Evolutionary conservation across 2,329 filamentous ascomycete species (phyloP).

Genomic region (Clonostachys rosea): DNA sequence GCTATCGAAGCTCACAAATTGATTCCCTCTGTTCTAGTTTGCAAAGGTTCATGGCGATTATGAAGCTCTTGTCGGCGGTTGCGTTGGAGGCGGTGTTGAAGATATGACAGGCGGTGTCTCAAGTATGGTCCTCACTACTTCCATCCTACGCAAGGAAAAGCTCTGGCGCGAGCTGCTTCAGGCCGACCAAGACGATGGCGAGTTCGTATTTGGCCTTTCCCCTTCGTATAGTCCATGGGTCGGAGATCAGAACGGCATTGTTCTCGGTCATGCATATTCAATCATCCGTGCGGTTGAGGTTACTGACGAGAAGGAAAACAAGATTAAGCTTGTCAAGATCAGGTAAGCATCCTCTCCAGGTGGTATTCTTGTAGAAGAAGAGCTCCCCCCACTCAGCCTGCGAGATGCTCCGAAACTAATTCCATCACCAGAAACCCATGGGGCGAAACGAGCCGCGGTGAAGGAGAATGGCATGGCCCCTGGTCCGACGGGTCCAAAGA

Average conservation of each 20-base stretch:
- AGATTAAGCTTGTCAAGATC: conserved; percentile 33
- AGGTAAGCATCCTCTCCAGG: conserved; percentile 22
- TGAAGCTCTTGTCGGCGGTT: conserved; percentile 61
- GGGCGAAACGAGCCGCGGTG: conserved; percentile 42
- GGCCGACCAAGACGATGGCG: conserved; percentile 44
- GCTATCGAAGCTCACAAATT: not conserved
- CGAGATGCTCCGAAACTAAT: too few relatives aligned
- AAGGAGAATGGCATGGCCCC: conserved; percentile 63
- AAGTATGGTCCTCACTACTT: conserved; percentile 47
- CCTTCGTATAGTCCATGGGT: conserved; percentile 12
- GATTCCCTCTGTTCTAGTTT: conserved; percentile 27
- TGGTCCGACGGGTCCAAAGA: conserved; percentile 72
- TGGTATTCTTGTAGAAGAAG: too few relatives aligned
- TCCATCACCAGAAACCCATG: conserved; percentile 57
- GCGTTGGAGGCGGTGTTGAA: conserved; percentile 47
- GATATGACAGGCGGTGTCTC: conserved; percentile 52
- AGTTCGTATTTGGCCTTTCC: conserved; percentile 55
- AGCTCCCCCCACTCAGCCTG: too few relatives aligned
- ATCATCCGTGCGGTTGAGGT: conserved; percentile 41
- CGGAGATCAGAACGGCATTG: conserved; percentile 31
- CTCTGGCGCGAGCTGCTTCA: conserved; percentile 67
- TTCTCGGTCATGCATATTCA: conserved; percentile 44
- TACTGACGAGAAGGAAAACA: conserved; percentile 30
- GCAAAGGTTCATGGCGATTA: conserved; percentile 76
- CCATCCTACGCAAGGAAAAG: conserved; percentile 60